Evolutionary conservation across 768 basidiomycete species (phyloP).

Genomic region (Boletus vermiculosoides): DNA sequence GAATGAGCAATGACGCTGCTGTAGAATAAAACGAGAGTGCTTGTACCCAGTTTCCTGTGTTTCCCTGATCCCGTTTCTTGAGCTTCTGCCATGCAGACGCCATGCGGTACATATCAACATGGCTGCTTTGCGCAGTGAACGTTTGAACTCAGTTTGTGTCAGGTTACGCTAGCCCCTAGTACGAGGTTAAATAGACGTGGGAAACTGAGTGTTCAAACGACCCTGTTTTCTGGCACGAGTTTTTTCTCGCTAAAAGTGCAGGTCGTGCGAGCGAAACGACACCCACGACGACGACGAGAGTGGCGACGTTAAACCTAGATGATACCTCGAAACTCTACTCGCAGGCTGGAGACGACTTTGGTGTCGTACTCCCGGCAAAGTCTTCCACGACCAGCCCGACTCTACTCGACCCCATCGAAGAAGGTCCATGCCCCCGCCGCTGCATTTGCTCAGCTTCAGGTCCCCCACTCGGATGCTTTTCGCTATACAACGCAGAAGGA

Average conservation of each 20-base stretch:
- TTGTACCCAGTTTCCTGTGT: not conserved
- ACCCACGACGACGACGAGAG: constrained; percentile 8
- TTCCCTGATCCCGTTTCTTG: not conserved
- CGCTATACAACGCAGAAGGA: constrained; percentile 35
- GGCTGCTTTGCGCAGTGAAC: too few relatives aligned
- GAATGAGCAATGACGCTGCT: not conserved
- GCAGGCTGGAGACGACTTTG: constrained; percentile 38
- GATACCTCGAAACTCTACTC: constrained; percentile 32
- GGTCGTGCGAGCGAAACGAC: constrained; percentile 21
- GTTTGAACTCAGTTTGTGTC: too few relatives aligned
- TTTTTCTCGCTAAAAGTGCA: constrained; percentile 5
- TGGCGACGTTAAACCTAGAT: constrained; percentile 18
- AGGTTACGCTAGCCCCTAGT: not conserved
- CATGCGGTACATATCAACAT: not conserved
- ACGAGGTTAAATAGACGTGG: not conserved
- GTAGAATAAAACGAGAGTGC: not conserved
- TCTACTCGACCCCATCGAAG: constrained; percentile 68
- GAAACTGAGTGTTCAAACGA: not conserved
- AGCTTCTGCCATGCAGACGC: not conserved
- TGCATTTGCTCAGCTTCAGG: constrained; percentile 39
- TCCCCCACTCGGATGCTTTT: constrained; percentile 37
- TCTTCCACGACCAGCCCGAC: constrained; percentile 66
- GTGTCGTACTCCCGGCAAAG: constrained; percentile 62
- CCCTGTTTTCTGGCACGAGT: not conserved
- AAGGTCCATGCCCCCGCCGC: constrained; percentile 52